Evolutionary conservation across 2,329 filamentous ascomycete species (phyloP), one percentile per base, ranked within the genome.

Genomic region (Ceratocystis alfenasii): DNA sequence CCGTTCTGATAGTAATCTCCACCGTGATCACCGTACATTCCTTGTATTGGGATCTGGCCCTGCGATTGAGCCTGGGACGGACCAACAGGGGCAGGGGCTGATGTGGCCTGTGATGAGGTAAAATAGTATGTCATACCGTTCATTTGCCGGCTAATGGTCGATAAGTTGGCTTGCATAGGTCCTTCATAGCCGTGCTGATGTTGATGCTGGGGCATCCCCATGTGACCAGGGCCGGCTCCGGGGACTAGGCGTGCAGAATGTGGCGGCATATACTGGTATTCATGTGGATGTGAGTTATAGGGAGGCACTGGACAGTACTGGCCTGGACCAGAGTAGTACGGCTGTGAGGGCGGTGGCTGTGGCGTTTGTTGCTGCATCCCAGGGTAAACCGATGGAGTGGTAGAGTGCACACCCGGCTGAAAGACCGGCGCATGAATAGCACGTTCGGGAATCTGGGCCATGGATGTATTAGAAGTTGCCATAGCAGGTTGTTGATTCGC

Each of bases 121-220:
- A 91, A 92, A 74, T 96, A 99, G 75, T 95, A 97, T 0, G 96
- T 91, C 83, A 95, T 97, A 68, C 94, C 94, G 70, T 96, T 95
- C 69, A 87, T 86, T 77, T 97, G 93, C 74, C 96, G 92, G 0
- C 90, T 90, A 61, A 87, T 82, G 53, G 63, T 63, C 25, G 30
- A 30, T 12, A 41, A 15, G 20, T 30, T 46, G 30, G 20, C 20
- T 20, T 22, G 61, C 61, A 50, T 22, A 10, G 44, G 12, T 5
- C n/a, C 44, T 33, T 48, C 44, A 50, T 46, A 48, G 8, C 28
- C 44, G 22, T 63, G 61, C 12, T 63, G 61, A 63, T 46, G 33
- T 8, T n/a, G 22, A 15, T 63, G 44, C 2, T 63, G 61, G 44
- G n/a, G 33, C 44, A 25, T 30, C 17, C 44, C 12, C 61, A 46